Conservation (phyloP, 208 protist genomes). For the Trypanosomatidae sp. region DNA sequence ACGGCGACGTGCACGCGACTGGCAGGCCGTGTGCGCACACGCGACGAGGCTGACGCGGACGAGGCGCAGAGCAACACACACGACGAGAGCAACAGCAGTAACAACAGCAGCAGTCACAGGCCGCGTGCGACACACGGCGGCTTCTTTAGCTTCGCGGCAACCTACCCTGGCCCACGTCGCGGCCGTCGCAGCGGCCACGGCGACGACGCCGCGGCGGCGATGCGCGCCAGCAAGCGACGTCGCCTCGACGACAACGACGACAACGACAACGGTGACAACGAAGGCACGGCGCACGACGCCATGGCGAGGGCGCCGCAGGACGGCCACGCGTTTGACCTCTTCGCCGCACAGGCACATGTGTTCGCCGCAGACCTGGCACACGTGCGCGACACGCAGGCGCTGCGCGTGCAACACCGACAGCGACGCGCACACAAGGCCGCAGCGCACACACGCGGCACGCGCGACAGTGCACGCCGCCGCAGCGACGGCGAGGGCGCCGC, state of each 20-base stretch:
- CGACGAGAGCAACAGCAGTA: neutral
- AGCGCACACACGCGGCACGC: neutral
- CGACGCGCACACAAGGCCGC: too few species aligned
- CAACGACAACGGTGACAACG: neutral
- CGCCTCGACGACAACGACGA: neutral
- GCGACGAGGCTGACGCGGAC: conserved; percentile 15
- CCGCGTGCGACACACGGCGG: neutral
- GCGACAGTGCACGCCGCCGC: too few species aligned
- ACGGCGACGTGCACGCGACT: too few species aligned
- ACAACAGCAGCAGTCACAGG: neutral
- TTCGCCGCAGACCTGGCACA: conserved; percentile 59
- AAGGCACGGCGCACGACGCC: neutral
- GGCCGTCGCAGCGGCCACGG: neutral
- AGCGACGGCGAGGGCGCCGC: too few species aligned
- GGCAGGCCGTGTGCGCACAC: too few species aligned
- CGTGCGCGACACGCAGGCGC: conserved; percentile 39
- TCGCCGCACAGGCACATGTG: conserved; percentile 37
- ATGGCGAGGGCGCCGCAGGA: neutral
- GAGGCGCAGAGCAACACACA: neutral
- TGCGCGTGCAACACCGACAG: too few species aligned
- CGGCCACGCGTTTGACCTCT: conserved; percentile 37
- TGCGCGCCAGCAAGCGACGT: neutral
- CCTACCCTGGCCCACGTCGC: neutral
- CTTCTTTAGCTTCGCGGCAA: neutral
- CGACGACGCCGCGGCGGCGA: neutral